A percentile compares a stretch with the other conserved stretches of the same genome.
Evolutionary conservation across 495 filamentous ascomycete species (phyloP).

Genomic region (Aspergillus nidulans): DNA sequence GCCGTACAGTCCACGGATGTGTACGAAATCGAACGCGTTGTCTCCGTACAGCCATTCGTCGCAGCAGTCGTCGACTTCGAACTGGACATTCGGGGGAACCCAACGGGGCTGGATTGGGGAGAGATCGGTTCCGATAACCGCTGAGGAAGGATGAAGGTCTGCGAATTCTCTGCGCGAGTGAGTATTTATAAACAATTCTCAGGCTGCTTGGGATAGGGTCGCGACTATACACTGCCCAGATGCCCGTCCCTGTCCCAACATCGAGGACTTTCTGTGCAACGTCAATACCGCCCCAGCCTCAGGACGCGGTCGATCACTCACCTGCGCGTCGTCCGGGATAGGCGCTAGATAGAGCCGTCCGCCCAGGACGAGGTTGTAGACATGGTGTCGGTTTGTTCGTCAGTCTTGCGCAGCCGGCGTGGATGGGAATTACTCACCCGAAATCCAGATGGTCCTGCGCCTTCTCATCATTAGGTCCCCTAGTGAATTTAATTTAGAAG

Average conservation of each 20-base stretch:
- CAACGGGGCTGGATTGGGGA: conserved; percentile 13
- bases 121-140: conserved; percentile 20
- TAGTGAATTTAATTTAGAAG: too few species aligned
- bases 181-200: neutral
- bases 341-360: conserved; percentile 9
- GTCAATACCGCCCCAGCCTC: neutral
- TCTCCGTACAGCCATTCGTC: conserved; percentile 8
- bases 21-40: conserved; percentile 12
- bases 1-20: conserved; percentile 9
- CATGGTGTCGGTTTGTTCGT: conserved; percentile 4
- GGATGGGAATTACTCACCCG: neutral
- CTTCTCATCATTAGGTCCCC: conserved; percentile 13
- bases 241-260: conserved; percentile 14
- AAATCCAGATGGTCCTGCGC: conserved; percentile 13
- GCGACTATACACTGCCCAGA: conserved; percentile 11
- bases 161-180: conserved; percentile 12
- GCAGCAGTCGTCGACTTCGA: conserved; percentile 13
- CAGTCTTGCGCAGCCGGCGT: neutral
- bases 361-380: conserved; percentile 9
- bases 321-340: neutral
- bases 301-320: neutral
- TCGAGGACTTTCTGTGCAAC: conserved; percentile 17
- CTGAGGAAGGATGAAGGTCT: conserved; percentile 16
- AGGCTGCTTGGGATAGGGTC: neutral
- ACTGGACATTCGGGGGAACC: conserved; percentile 16